Base-by-base conservation (phyloP, 2,329 filamentous ascomycete genomes). In the Amauroascus niger region DNA sequence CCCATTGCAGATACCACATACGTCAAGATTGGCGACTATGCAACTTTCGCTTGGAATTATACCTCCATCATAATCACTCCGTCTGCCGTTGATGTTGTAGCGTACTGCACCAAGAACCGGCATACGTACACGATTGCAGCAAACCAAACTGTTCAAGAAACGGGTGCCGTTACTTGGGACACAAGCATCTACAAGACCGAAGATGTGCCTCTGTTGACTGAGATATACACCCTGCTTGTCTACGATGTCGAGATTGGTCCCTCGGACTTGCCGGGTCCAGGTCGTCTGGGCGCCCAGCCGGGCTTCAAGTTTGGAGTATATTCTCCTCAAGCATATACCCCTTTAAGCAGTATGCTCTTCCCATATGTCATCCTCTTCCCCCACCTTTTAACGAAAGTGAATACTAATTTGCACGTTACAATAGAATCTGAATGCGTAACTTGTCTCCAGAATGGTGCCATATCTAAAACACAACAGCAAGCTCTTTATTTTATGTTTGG, bases 41-140 rank as follows among this genome's bases (percentile, higher is more conserved):
- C 84, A 28, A 84, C 81, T 0, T 83, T 85, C 60, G 76, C 73
- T 18, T 86, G 82, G 82, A 85, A 86, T 67, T 85, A 84, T 68
- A 86, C 82, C 13, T 82, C 79, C 9, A 69, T 85, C 22, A 75
- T 72, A 18, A 72, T 78, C 16, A 80, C 78, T 0, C 82, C 82
- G 0, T 72, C 74, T 1, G 75, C 74, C 41, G 71, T 86, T 60
- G 80, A 85, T 60, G 74, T 85, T 35, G 68, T 84, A 41, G 82
- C 82, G 1, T 77, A 76, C 9, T 84, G 81, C 72, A 74, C 74
- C 33, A 65, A 72, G 55, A 83, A 83, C 67, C 70, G 74, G 54
- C 73, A 74, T 45, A 79, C 75, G 35, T 85, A 84, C 65, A 84
- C 82, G 18, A 74, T 86, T 55, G 72, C 79, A 14, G 64, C 72